phyloP scores from a whole-genome alignment of 441 rosid genomes.

The Gossypium lobatum region DNA sequence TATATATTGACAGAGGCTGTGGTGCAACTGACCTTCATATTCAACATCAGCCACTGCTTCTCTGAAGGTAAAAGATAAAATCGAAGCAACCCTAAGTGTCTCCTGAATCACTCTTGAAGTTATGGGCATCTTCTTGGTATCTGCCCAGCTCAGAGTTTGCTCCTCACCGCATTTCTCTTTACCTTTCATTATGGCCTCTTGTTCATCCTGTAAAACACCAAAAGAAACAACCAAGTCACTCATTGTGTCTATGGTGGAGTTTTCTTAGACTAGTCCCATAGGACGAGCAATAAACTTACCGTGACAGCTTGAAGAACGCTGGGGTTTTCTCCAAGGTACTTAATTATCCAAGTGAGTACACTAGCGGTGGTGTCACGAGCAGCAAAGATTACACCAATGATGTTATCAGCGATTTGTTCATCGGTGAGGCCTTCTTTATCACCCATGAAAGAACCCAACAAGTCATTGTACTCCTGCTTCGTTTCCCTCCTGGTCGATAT shows the following conservation, averaged over 20 bases:
- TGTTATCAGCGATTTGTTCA: slow-evolving; percentile 88
- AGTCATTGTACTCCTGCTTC: slow-evolving; percentile 44
- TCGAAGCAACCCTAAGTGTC: slow-evolving; percentile 80
- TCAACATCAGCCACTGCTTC: slow-evolving; percentile 97
- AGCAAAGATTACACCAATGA: slow-evolving; percentile 90
- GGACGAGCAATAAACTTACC: slow-evolving; percentile 34
- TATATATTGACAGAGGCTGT: background rate
- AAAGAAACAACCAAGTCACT: slow-evolving; percentile 5
- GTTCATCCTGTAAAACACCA: slow-evolving; percentile 59
- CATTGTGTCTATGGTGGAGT: background rate
- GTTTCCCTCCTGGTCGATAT: slow-evolving; percentile 56
- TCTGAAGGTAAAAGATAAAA: slow-evolving; percentile 87
- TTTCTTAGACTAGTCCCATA: background rate
- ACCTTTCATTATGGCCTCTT: slow-evolving; percentile 49
- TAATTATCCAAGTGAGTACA: slow-evolving; percentile 84
- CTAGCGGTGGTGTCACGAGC: slow-evolving; percentile 98
- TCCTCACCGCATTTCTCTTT: slow-evolving; percentile 36
- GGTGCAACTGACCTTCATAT: slow-evolving; percentile 48
- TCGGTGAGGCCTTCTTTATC: slow-evolving; percentile 68
- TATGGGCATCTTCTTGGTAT: slow-evolving; percentile 82
- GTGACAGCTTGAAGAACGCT: slow-evolving; percentile 76
- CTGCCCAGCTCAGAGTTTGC: slow-evolving; percentile 54
- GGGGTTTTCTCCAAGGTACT: slow-evolving; percentile 81
- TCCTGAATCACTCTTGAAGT: slow-evolving; percentile 88
- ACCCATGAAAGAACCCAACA: slow-evolving; percentile 91